Base-by-base conservation (phyloP, 345 rosid genomes). In the Ricinus communis region DNA sequence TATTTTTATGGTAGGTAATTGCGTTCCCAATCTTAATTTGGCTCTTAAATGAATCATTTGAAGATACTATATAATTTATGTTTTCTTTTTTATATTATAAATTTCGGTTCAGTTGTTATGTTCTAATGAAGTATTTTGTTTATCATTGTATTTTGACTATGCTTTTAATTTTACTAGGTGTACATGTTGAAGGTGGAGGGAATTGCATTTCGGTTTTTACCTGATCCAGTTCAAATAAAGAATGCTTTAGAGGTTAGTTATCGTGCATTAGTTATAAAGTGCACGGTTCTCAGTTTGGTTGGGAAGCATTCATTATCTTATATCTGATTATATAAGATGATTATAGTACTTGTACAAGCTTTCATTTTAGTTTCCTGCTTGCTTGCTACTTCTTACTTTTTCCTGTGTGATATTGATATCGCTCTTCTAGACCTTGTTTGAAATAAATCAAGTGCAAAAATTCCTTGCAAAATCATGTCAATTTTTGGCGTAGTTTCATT, bases 101-200 rank as follows among this genome's bases (percentile, higher is more conserved):
- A 38, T 38, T 38, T 38, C 51, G 21, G 30, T 58, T 28, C 59
- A 10, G 24, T 54, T 24, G 12, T 22, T 24, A 54, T 54, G 8
- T 10, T 55, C 57, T 76, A n/a, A n/a, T 46, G 40, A 28, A 1
- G 5, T 30, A 5, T 28, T 28, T 14, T 28, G n/a, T 33, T 0
- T 4, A 9, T 57, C 21, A 19, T 38, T 51, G 24, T 62, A 21
- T 54, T 64, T 53, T 16, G 16, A 67, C 63, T 63, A 18, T 27
- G 45, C 52, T 46, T 72, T 51, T 69, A 38, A 21, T 52, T 66
- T 30, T 74, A 62, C 14, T 81, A 91, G 97, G 94, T 91, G 8
- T 94, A 88, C 82, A 81, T 85, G 85, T 71, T 91, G 80, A 94
- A 94, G 85, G 96, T 91, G 15, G 97, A 91, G 75, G 97, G 98